Percentiles rank a stretch among this genome's conserved stretches.
Evolutionary conservation across 2,329 filamentous ascomycete species (phyloP).

Genomic region (Fonsecaea erecta): DNA sequence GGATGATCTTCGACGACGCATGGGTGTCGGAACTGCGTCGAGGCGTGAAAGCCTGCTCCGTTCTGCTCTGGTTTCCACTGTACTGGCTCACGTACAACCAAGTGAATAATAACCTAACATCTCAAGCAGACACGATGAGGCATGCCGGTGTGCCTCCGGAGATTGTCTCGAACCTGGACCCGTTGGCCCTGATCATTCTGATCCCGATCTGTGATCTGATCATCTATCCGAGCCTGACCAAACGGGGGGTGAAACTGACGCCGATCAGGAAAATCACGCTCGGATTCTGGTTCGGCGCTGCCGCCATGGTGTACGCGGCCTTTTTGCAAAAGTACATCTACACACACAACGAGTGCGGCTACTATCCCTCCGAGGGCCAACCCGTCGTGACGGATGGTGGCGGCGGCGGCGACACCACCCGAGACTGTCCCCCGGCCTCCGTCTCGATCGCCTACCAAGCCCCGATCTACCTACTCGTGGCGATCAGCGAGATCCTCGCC

Average conservation of each 20-base stretch:
- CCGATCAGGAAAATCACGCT: constrained; percentile 61
- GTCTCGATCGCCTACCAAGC: constrained; percentile 53
- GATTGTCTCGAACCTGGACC: constrained; percentile 63
- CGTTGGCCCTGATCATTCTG: constrained; percentile 62
- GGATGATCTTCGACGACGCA: constrained; percentile 79
- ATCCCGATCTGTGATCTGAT: constrained; percentile 42
- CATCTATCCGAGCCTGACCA: constrained; percentile 63
- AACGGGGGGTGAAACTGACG: constrained; percentile 58
- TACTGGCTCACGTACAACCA: constrained; percentile 45
- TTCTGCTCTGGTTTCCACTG: constrained; percentile 65
- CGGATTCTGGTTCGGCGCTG: constrained; percentile 60
- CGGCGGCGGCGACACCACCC: background rate
- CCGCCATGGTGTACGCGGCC: constrained; percentile 61
- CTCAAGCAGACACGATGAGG: constrained; percentile 62
- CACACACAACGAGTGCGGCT: constrained; percentile 58
- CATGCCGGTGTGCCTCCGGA: constrained; percentile 62
- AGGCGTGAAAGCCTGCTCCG: constrained; percentile 70
- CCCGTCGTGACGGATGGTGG: constrained; percentile 35
- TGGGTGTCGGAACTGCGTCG: constrained; percentile 80
- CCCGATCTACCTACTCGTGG: constrained; percentile 58
- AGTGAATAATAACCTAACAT: constrained; percentile 39
- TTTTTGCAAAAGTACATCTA: constrained; percentile 66
- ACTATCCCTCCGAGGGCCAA: constrained; percentile 47
- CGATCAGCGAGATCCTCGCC: constrained; percentile 63
- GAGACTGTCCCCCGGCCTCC: constrained; percentile 20